A percentile compares a stretch with the other conserved stretches of the same genome.
Evolutionary conservation across 306 rosid genomes (phyloP).

Genomic region (Glycyrrhiza uralensis): DNA sequence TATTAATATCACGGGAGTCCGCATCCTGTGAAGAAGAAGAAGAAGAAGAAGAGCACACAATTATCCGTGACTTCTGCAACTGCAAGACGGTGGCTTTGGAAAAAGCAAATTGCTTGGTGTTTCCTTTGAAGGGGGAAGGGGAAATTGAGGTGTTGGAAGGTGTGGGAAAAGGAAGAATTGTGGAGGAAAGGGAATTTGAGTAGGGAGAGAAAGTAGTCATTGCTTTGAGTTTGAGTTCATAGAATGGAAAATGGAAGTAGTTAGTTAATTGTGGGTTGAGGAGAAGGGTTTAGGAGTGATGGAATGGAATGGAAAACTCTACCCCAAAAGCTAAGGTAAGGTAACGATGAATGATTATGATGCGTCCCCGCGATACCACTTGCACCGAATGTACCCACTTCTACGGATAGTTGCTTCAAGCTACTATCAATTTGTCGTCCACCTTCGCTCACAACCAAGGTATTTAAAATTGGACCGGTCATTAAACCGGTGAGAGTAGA

Average conservation of each 20-base stretch:
- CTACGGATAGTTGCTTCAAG: too few relatives aligned
- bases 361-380: too few relatives aligned
- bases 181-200: slow-evolving; percentile 39
- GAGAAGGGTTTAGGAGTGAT: background rate
- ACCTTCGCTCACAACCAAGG: too few relatives aligned
- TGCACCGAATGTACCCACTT: too few relatives aligned
- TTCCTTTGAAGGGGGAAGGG: background rate
- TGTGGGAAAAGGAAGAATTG: slow-evolving; percentile 19
- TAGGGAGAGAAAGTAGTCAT: slow-evolving; percentile 53
- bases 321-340: too few relatives aligned
- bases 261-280: background rate
- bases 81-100: slow-evolving; percentile 30
- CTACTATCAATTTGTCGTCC: too few relatives aligned
- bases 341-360: background rate
- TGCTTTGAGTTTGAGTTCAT: slow-evolving; percentile 19
- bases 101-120: slow-evolving; percentile 22
- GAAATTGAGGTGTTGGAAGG: slow-evolving; percentile 25
- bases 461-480: too few relatives aligned
- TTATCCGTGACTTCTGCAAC: slow-evolving; percentile 19
- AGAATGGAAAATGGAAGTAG: background rate
- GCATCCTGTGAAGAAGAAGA: slow-evolving; percentile 63
- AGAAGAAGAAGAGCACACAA: slow-evolving; percentile 54
- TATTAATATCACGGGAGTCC: slow-evolving; percentile 43
- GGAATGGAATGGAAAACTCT: background rate
- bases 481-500: too few relatives aligned